Percentiles rank a stretch among this genome's conserved stretches.
These are phyloP conservation scores for Aspergillus uvarum DNA, from an alignment of 2,329 filamentous ascomycete species.

Conservation along the genomic window DNA sequence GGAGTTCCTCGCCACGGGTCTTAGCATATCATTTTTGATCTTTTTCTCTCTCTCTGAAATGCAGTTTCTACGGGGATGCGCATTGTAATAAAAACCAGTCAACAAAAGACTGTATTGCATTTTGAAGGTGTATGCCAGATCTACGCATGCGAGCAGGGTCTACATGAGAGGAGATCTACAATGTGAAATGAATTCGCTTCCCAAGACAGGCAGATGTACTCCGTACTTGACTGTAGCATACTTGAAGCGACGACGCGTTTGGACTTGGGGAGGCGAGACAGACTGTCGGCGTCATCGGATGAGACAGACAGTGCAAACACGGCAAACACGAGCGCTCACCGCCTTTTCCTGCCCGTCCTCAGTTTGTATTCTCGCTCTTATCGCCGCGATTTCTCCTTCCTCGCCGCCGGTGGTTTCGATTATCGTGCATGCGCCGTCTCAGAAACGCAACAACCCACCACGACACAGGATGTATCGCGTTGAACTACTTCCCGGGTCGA, in stretches of 20 bases:
- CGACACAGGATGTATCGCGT: slow-evolving; percentile 63
- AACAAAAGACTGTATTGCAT: background rate
- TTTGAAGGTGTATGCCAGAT: background rate
- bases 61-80: slow-evolving; percentile 1
- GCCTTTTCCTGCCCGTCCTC: background rate
- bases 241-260: background rate
- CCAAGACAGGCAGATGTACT: no score
- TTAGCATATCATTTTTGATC: background rate
- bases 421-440: background rate
- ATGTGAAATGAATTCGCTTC: no score
- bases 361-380: background rate
- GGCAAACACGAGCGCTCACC: slow-evolving; percentile 14
- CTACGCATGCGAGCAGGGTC: background rate
- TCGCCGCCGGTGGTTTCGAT: background rate
- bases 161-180: background rate
- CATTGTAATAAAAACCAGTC: background rate
- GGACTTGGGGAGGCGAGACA: background rate
- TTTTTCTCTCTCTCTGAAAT: background rate
- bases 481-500: slow-evolving; percentile 73
- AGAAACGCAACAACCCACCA: background rate
- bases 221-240: no score
- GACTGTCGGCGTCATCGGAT: background rate
- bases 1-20: background rate
- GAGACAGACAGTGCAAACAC: slow-evolving; percentile 10
- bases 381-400: background rate